Evolutionary conservation across 108 stramenopile genomes (phyloP), one percentile per base, ranked within the genome.

Genomic region (Stephanodiscus triporus): DNA sequence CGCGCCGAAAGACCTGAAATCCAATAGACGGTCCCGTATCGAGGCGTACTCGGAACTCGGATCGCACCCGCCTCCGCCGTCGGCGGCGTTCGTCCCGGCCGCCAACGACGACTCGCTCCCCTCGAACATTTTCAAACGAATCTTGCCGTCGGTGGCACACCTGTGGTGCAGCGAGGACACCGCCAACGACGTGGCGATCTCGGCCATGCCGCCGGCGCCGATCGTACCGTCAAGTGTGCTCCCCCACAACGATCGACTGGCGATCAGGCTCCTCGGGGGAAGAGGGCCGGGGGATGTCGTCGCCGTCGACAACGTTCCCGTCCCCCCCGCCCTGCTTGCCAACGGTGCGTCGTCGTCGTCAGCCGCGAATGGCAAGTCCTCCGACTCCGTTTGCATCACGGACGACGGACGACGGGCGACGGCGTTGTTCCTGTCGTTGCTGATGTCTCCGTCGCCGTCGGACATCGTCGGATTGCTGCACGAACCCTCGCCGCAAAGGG

Each of bases 351-450:
- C 71, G n/a, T 69, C 73, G 62, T 77, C 77, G 38, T 82, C 81
- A 22, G 66, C 76, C 9, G 81, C 81, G 73, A 82, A 82, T 32
- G 81, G 81, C 72, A 82, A 66, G 24, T 82, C 76, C 14, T 82
- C 76, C 16, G 54, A 61, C 51, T 80, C 75, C 29, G 29, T 45
- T 45, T 56, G 42, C n/a, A 24, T 34, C n/a, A 40, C 20, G 20
- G 19, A 57, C 24, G 55, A 49, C 16, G 45, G 19, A 7, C 37
- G 48, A 24, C 37, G 51, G 10, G 57, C 47, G 50, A 9, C 56
- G 51, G 5, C 22, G 32, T n/a, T 36, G 23, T 27, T 56, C 38
- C 8, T 48, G 38, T 20, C 38, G 58, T 17, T 36, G 6, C 10
- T 29, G 56, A 32, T 32, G 5, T 16, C n/a, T 3, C 10, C 24